These are phyloP conservation scores for Arctium lappa DNA, from an alignment of 129 eudicot genomes.

Conservation along the genomic window DNA sequence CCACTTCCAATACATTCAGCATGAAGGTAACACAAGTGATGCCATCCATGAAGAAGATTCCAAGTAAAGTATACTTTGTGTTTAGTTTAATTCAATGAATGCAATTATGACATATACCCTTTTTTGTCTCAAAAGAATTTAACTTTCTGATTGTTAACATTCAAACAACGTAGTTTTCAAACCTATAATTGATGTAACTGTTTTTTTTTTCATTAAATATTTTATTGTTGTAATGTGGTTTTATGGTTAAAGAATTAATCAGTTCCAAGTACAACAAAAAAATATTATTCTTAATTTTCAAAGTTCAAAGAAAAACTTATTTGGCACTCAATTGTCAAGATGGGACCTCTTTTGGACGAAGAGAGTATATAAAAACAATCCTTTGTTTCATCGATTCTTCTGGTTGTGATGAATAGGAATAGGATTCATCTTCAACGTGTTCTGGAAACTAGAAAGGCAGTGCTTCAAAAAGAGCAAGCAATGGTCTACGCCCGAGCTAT, in stretches of 20 bases:
- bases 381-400: neutral
- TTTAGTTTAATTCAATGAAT: constrained; percentile 11
- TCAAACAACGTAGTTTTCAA: neutral
- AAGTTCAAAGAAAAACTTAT: neutral
- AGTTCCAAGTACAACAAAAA: too few relatives aligned
- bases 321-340: neutral
- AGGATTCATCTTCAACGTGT: constrained; percentile 76
- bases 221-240: neutral
- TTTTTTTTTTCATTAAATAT: neutral
- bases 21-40: constrained; percentile 37
- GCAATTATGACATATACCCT: neutral
- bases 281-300: too few relatives aligned
- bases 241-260: too few relatives aligned
- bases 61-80: constrained; percentile 45
- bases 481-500: constrained; percentile 89
- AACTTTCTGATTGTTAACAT: neutral
- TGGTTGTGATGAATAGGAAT: constrained; percentile 36
- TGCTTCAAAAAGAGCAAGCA: constrained; percentile 85
- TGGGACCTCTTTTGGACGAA: neutral
- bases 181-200: neutral
- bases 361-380: neutral
- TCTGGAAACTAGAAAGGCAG: constrained; percentile 67
- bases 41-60: constrained; percentile 54
- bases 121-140: neutral
- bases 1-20: constrained; percentile 31